Base-by-base conservation (phyloP, 192 early-diverging fungal species). In the Jimgerdemannia lactiflua region DNA sequence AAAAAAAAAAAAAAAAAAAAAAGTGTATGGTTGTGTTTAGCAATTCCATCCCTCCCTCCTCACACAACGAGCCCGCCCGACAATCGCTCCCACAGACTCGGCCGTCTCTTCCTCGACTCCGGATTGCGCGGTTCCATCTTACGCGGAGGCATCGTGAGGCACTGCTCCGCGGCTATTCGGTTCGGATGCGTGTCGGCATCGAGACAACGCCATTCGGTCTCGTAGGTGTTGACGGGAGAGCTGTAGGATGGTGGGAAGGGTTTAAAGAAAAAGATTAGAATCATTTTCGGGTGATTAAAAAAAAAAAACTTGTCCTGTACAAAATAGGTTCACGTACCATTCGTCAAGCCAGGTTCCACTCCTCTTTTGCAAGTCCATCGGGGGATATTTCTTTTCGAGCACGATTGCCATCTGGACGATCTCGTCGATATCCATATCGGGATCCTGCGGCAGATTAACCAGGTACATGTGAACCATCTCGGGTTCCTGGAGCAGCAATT, bases 391-490 rank as follows among this genome's bases (percentile, higher is more conserved):
- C 10, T 75, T 72, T 71, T 87, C 82, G 8, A 89, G 67, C 67
- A 75, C 64, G 29, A 77, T 42, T 3, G 88, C 86, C 54, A 77
- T 75, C 8, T 74, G 78, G 11, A 87, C 82, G 1, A 84, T 9
- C 7, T 64, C 20, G 39, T 87, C 82, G 1, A 89, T 41, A 68
- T 89, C 82, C 3, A 86, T 69, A 10, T 84, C 70, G 49, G 82
- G 77, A 6, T 59, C 49, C 49, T 59, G 49, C 49, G 88, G 88
- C 29, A 89, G 77, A 72, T 86, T 87, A 42, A 85, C 80, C 54
- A 89, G 65, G 63, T 83, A 87, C 11, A 80, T 81, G 49, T 89
- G 88, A 8, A 87, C 77, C 65, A 78, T 78, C 18, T 84, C 86
- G 19, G 78, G 78, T 69, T 89, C 83, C 65, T 79, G 75, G 17